phyloP scores from a whole-genome alignment of 2,329 filamentous ascomycete species.

The Fusarium oligoseptatum region DNA sequence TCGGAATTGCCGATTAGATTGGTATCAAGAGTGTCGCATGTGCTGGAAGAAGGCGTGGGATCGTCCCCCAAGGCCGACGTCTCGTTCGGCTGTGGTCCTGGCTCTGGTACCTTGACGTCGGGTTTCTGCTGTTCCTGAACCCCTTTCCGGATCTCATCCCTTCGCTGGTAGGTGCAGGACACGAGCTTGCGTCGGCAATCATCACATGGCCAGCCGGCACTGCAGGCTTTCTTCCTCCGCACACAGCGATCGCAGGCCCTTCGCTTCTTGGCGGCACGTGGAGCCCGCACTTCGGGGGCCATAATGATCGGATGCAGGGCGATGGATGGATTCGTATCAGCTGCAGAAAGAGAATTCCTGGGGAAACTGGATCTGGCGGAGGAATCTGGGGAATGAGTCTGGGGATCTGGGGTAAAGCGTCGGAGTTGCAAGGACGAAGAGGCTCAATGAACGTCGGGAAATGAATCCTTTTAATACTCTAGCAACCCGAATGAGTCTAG shows the following conservation, averaged over 20 bases:
- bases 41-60: not conserved
- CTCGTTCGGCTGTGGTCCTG: not conserved
- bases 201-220: not conserved
- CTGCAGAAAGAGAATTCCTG: not conserved
- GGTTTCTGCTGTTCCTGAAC: not conserved
- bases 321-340: not conserved
- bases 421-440: not conserved
- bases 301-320: not conserved
- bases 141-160: not conserved
- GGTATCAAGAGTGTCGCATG: not conserved
- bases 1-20: not conserved
- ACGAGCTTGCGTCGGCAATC: not conserved
- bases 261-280: not conserved
- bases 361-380: not conserved
- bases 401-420: not conserved
- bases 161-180: not conserved
- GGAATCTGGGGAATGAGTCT: not conserved
- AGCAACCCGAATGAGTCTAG: not conserved
- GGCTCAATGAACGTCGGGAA: not conserved
- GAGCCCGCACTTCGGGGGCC: not conserved
- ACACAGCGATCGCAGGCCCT: not conserved
- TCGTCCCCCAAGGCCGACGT: not conserved
- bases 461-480: not conserved
- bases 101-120: not conserved
- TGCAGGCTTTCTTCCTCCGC: not conserved